These are phyloP conservation scores for Geotrichum aggregatum DNA, from an alignment of 1,139 yeast genomes.

Conservation along the genomic window DNA sequence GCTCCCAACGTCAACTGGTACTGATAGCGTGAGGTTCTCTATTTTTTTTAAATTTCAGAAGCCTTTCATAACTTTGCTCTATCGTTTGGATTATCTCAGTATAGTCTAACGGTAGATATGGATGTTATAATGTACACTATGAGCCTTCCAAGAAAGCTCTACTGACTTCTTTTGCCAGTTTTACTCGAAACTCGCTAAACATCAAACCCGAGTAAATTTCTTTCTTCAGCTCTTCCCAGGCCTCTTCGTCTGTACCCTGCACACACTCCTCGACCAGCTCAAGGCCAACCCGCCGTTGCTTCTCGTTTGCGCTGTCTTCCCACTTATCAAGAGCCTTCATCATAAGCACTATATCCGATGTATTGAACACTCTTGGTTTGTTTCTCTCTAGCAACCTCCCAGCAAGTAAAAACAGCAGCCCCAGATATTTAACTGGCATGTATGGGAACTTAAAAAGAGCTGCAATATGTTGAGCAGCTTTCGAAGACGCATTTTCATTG, in stretches of 20 bases:
- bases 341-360: conserved; percentile 45
- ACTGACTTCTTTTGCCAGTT: conserved; percentile 28
- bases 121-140: conserved; percentile 12
- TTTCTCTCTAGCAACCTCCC: conserved; percentile 26
- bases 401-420: conserved; percentile 39
- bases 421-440: conserved; percentile 55
- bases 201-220: conserved; percentile 7
- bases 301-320: conserved; percentile 35
- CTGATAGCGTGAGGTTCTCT: background rate
- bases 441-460: conserved; percentile 60
- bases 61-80: background rate
- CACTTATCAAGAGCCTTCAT: conserved; percentile 50
- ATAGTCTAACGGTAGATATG: background rate
- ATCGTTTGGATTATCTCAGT: background rate
- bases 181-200: conserved; percentile 23
- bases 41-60: background rate
- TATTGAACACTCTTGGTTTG: conserved; percentile 26
- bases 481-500: conserved; percentile 31
- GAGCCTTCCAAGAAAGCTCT: conserved; percentile 28
- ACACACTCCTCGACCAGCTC: conserved; percentile 15
- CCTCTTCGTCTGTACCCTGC: conserved; percentile 5
- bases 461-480: conserved; percentile 43
- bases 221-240: background rate
- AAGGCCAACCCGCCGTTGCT: conserved; percentile 8
- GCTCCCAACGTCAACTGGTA: too few species aligned